Conservation (phyloP, 2,329 filamentous ascomycete species). For the Apiospora koreana region DNA sequence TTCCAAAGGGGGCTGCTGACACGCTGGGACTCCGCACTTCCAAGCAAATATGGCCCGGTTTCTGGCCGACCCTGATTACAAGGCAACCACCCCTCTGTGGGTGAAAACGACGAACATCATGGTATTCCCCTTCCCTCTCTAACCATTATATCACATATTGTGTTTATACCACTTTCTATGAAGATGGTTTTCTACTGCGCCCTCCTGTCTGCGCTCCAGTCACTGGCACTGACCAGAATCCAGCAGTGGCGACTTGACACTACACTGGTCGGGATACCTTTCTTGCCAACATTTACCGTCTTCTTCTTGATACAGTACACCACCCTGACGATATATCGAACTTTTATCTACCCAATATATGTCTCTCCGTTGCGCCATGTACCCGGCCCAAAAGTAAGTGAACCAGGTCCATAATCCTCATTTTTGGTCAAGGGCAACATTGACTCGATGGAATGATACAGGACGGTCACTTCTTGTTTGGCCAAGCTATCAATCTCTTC, state of each 20-base stretch:
- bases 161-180: too few species aligned
- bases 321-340: constrained; percentile 15
- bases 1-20: too few species aligned
- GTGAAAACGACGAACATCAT: too few species aligned
- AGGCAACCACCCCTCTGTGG: too few species aligned
- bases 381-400: constrained; percentile 20
- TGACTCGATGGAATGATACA: background rate
- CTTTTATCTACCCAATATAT: constrained; percentile 20
- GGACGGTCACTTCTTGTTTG: constrained; percentile 24
- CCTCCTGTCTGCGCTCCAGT: background rate
- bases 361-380: constrained; percentile 21
- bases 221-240: background rate
- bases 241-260: background rate
- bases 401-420: too few species aligned
- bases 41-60: too few species aligned
- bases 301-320: constrained; percentile 19
- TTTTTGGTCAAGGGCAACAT: too few species aligned
- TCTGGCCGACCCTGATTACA: too few species aligned
- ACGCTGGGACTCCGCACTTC: too few species aligned
- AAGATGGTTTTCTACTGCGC: background rate
- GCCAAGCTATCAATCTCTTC: constrained; percentile 21
- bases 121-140: too few species aligned
- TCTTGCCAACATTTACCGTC: background rate
- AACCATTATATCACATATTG: too few species aligned
- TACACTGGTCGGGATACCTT: background rate